Evolutionary conservation across 345 rosid genomes (phyloP).

Genomic region (Syzygium jambos): DNA sequence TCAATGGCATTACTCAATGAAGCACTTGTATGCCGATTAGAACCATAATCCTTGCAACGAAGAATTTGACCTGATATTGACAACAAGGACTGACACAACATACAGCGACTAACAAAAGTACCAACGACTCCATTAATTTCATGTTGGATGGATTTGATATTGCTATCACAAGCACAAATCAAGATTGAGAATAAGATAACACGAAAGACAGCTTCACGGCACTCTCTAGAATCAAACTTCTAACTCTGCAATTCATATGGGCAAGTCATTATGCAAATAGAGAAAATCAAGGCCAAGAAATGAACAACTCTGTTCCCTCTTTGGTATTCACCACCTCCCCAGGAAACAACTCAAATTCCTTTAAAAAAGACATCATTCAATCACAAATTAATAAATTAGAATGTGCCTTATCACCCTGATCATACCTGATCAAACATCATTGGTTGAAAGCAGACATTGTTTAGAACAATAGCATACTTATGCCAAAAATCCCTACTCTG

Average conservation of each 20-base stretch:
- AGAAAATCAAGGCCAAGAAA: neutral
- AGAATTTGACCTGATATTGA: neutral
- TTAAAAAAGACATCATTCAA: accelerated
- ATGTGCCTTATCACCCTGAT: neutral
- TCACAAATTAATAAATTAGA: neutral
- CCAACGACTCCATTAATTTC: neutral
- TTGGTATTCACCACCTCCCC: neutral
- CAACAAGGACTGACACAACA: neutral
- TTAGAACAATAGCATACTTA: neutral
- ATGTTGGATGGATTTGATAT: neutral
- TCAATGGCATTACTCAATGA: neutral
- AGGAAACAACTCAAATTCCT: neutral
- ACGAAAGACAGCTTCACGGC: neutral
- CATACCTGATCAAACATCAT: neutral
- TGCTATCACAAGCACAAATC: neutral
- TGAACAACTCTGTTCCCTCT: neutral
- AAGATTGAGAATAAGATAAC: neutral
- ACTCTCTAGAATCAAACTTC: neutral
- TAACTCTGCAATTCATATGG: neutral
- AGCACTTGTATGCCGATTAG: neutral
- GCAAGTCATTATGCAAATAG: neutral
- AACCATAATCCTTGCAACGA: neutral
- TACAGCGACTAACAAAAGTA: neutral
- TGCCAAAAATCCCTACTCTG: neutral
- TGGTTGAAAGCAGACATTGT: neutral